These are phyloP conservation scores for Fusarium fujikuroi DNA, from an alignment of 2,329 filamentous ascomycete species.

Conservation along the genomic window DNA sequence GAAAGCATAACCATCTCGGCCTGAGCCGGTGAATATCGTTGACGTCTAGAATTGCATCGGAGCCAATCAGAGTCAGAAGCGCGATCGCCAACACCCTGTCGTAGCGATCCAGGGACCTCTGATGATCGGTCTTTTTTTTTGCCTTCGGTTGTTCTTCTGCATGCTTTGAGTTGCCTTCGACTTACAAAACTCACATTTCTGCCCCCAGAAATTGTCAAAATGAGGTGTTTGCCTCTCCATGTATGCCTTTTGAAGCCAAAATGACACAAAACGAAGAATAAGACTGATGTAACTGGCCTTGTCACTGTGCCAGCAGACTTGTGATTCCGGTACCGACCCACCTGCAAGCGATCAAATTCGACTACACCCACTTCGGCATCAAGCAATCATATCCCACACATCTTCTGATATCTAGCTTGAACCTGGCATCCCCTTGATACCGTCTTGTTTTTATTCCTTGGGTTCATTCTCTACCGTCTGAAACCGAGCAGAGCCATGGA, in stretches of 20 bases:
- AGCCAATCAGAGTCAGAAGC: constrained; percentile 19
- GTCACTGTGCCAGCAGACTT: constrained; percentile 13
- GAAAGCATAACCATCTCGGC: constrained; percentile 11
- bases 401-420: constrained; percentile 23
- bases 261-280: neutral
- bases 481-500: constrained; percentile 48
- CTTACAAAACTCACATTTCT: neutral
- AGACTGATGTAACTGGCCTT: neutral
- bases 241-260: neutral
- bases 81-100: neutral
- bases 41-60: constrained; percentile 27
- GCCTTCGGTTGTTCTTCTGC: constrained; percentile 4
- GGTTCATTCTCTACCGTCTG: neutral
- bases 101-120: constrained; percentile 25
- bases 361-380: constrained; percentile 41
- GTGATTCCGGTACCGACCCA: constrained; percentile 30
- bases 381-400: constrained; percentile 26
- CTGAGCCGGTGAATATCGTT: constrained; percentile 32
- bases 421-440: constrained; percentile 7
- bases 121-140: constrained; percentile 10
- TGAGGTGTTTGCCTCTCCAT: neutral
- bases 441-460: neutral
- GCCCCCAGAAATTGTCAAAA: neutral
- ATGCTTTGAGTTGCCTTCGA: neutral
- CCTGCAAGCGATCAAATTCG: constrained; percentile 24